A percentile compares a stretch with the other conserved stretches of the same genome.
These are phyloP conservation scores for Botrytis aclada DNA, from an alignment of 2,329 filamentous ascomycete genomes.

Conservation along the genomic window DNA sequence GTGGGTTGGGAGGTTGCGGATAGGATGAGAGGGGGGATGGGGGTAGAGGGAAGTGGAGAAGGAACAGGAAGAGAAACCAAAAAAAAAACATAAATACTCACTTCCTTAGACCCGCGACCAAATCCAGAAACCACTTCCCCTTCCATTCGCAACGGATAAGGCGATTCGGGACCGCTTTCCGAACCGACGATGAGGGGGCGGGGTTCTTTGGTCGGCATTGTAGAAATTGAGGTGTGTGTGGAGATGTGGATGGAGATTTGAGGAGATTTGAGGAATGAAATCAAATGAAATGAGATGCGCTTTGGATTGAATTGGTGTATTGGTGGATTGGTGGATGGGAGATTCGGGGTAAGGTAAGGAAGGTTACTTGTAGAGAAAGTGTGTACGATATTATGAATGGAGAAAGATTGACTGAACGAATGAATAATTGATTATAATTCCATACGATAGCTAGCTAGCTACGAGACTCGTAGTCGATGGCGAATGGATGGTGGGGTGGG, in stretches of 20 bases:
- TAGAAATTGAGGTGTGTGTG: not conserved
- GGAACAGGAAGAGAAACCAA: not conserved
- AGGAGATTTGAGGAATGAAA: no score
- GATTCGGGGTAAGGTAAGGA: no score
- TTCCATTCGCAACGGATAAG: slow-evolving; percentile 79
- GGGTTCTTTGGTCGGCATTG: slow-evolving; percentile 32
- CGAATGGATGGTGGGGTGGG: no score
- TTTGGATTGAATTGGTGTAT: not conserved
- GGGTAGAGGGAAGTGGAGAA: slow-evolving; percentile 6
- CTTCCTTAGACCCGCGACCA: slow-evolving; percentile 89
- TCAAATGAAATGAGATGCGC: no score
- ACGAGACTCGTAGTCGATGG: no score
- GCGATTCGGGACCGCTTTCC: slow-evolving; percentile 67
- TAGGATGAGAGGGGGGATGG: not conserved
- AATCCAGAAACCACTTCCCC: slow-evolving; percentile 91
- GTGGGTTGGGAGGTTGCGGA: not conserved
- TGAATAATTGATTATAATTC: no score
- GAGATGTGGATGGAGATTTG: no score
- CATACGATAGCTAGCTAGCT: no score
- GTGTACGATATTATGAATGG: no score
- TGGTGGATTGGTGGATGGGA: no score
- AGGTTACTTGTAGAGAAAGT: no score
- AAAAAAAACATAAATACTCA: slow-evolving; percentile 38
- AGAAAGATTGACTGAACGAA: no score
- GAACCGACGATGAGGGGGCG: slow-evolving; percentile 70